Evolutionary conservation across 306 rosid genomes (phyloP), one percentile per base, ranked within the genome.

Genomic region (Glycine latifolia): DNA sequence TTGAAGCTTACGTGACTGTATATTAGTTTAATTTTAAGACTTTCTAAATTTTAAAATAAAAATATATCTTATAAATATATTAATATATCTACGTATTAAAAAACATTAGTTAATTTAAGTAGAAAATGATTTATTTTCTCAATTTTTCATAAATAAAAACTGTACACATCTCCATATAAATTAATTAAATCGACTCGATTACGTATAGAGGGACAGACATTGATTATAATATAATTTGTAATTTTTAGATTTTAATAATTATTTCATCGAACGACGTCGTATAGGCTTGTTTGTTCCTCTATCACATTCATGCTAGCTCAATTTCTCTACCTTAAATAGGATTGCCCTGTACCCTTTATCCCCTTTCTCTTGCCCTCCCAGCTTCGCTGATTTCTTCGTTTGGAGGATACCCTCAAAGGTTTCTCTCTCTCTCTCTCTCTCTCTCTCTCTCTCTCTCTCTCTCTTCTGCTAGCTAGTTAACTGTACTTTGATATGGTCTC

Each of bases 371-470:
- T 15, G 49, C 39, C 59, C 68, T 75, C 35, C 49, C 58, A 49
- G 76, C 77, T 77, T 58, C 76, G 15, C 41, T 76, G 35, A 70
- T 74, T 54, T 83, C 82, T 59, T 83, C 71, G 14, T 35, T 11
- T 26, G 49, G 69, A 50, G 60, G 77, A 47, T 75, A 71, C 71
- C 48, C 79, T 35, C 37, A 10, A 41, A 82, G 90, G 90, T 89
- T 8, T 37, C 66, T 11, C 26, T 78, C 73, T 47, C 15, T 35
- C 41, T 83, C 54, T 26, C 31, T 26, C 31, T 26, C 31, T 26
- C 31, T 26, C 31, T 26, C 31, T 26, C 31, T 26, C 31, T 26
- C 31, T 26, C 31, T 26, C 31, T 26, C 31, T 26, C 31, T 20
- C 20, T 20, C 20, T 20, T 78, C 78, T 65, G 73, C 20, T 59